phyloP scores from a whole-genome alignment of 306 rosid species.

The Pyrus communis region DNA sequence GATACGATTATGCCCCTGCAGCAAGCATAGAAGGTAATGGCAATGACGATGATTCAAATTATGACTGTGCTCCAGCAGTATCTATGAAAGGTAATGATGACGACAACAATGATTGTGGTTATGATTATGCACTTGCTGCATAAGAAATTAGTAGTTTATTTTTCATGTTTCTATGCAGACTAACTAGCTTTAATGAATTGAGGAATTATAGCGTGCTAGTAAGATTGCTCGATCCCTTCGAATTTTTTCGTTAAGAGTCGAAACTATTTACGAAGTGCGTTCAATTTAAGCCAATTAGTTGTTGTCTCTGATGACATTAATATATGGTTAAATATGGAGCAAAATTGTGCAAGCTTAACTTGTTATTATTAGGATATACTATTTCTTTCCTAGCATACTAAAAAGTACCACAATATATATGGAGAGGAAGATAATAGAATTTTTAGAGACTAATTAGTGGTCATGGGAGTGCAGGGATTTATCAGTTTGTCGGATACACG shows the following conservation, averaged over 20 bases:
- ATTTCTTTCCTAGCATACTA: no score
- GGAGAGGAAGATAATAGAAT: no score
- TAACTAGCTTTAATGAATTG: neutral
- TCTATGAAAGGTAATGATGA: neutral
- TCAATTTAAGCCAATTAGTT: no score
- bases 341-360: no score
- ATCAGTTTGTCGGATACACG: no score
- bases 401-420: no score
- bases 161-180: neutral
- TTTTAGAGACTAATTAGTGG: no score
- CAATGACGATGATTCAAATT: neutral
- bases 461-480: no score
- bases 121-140: conserved; percentile 15
- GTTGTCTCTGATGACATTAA: no score
- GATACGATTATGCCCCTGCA: neutral
- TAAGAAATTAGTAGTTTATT: neutral
- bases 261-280: neutral
- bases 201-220: neutral
- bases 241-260: neutral
- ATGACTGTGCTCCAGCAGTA: conserved; percentile 4
- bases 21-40: neutral
- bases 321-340: no score
- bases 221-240: neutral
- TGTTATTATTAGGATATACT: no score
- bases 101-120: neutral